A percentile compares a stretch with the other conserved stretches of the same genome.
These are phyloP conservation scores for Venturia nashicola DNA, from an alignment of 2,329 filamentous ascomycete genomes.

Conservation along the genomic window DNA sequence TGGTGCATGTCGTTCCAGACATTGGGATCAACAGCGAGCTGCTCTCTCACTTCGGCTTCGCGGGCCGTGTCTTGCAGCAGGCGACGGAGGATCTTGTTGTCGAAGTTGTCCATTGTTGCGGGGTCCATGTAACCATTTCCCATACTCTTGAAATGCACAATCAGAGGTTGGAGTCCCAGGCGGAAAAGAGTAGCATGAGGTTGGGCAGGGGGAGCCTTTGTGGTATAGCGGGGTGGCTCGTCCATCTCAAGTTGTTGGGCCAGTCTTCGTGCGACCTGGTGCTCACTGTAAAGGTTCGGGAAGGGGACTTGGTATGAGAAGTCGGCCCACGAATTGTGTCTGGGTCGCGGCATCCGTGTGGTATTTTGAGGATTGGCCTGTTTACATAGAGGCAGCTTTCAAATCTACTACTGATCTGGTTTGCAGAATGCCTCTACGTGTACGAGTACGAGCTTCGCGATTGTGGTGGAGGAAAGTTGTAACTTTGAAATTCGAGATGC, in stretches of 20 bases:
- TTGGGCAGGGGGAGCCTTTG: not conserved
- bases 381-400: not conserved
- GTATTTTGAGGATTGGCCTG: not conserved
- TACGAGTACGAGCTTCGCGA: not conserved
- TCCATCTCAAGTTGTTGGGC: not conserved
- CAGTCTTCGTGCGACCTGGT: not conserved
- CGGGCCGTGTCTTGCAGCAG: conserved; percentile 4
- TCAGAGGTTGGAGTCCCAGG: conserved; percentile 9
- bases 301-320: not conserved
- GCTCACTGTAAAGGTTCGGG: not conserved
- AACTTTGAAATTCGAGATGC: not conserved
- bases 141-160: conserved; percentile 11
- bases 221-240: not conserved
- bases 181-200: conserved; percentile 9
- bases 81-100: conserved; percentile 8
- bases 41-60: conserved; percentile 26
- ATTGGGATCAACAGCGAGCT: conserved; percentile 42
- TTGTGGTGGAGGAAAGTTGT: not conserved
- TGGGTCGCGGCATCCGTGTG: not conserved
- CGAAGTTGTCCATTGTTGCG: conserved; percentile 5
- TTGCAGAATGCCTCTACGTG: not conserved
- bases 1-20: conserved; percentile 49
- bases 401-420: not conserved
- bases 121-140: conserved; percentile 10
- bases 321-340: not conserved